Conservation (phyloP, 2,329 filamentous ascomycete genomes). For the Diaporthe sp. region DNA sequence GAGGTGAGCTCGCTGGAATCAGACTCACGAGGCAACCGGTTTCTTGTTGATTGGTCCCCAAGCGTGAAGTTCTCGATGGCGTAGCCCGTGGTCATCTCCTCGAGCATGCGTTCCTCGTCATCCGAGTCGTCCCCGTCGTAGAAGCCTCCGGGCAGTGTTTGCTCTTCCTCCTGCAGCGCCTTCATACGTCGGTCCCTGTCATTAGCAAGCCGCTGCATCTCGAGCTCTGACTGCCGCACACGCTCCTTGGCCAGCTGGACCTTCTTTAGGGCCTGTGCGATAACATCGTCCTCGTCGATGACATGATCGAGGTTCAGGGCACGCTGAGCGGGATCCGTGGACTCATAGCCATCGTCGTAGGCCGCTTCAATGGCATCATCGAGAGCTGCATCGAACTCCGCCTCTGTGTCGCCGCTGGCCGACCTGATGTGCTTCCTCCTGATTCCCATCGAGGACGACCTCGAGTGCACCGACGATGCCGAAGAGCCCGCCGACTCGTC, state of each 20-base stretch:
- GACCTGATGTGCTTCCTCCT: constrained; percentile 79
- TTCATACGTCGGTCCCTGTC: constrained; percentile 69
- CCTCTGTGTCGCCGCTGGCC: constrained; percentile 81
- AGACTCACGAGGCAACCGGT: constrained; percentile 80
- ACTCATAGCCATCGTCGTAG: constrained; percentile 91
- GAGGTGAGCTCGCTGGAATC: constrained; percentile 85
- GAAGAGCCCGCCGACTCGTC: constrained; percentile 90
- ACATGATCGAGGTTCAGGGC: constrained; percentile 6
- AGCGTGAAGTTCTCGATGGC: constrained; percentile 87
- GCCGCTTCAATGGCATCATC: constrained; percentile 97
- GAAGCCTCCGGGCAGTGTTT: constrained; percentile 64
- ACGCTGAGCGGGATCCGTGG: constrained; percentile 47
- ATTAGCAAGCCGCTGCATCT: constrained; percentile 74
- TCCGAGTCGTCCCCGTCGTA: constrained; percentile 76
- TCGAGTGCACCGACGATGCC: constrained; percentile 84
- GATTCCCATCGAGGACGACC: constrained; percentile 78
- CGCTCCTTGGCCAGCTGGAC: constrained; percentile 83
- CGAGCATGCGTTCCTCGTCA: constrained; percentile 83
- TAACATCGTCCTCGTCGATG: constrained; percentile 57
- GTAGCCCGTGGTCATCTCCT: constrained; percentile 90
- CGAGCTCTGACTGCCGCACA: constrained; percentile 80
- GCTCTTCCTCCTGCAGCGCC: constrained; percentile 61
- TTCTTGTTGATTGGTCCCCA: constrained; percentile 75
- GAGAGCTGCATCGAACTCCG: constrained; percentile 93
- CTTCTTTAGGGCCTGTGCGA: constrained; percentile 72